Conservation (phyloP, 2,329 filamentous ascomycete species). For the Phialocephala subalpina region DNA sequence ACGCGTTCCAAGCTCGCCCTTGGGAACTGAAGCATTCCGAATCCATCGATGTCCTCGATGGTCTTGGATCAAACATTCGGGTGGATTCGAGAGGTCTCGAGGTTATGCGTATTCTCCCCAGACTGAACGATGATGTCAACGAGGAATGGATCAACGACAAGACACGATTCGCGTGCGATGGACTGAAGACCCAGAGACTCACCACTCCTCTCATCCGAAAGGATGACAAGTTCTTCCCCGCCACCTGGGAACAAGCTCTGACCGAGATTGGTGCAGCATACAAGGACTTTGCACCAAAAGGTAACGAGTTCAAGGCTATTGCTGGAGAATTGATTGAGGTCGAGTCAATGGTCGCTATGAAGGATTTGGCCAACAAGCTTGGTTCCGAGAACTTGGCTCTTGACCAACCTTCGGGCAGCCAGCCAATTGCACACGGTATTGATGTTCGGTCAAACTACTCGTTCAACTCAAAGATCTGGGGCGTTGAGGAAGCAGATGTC, state of each 20-base stretch:
- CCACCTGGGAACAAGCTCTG: constrained; percentile 94
- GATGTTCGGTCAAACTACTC: constrained; percentile 94
- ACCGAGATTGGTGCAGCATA: constrained; percentile 85
- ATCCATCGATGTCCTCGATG: constrained; percentile 93
- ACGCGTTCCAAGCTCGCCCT: constrained; percentile 94
- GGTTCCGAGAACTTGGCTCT: constrained; percentile 95
- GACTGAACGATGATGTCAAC: constrained; percentile 97
- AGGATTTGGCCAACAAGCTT: constrained; percentile 96
- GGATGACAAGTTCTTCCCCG: constrained; percentile 90
- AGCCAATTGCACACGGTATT: constrained; percentile 88
- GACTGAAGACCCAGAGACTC: constrained; percentile 92
- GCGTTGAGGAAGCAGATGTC: constrained; percentile 91
- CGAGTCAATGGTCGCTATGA: constrained; percentile 94
- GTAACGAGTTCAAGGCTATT: constrained; percentile 95
- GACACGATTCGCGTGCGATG: constrained; percentile 94
- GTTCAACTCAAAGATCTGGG: constrained; percentile 95
- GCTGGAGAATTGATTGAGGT: constrained; percentile 91
- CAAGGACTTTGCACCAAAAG: constrained; percentile 80
- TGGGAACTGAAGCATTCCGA: constrained; percentile 98
- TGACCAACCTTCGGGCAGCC: constrained; percentile 84
- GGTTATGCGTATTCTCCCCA: constrained; percentile 92
- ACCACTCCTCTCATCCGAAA: constrained; percentile 91
- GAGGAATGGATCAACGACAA: constrained; percentile 99
- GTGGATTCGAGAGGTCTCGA: constrained; percentile 93
- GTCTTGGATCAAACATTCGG: constrained; percentile 91